phyloP scores from a whole-genome alignment of 2,329 filamentous ascomycete genomes.

The Colletotrichum godetiae region DNA sequence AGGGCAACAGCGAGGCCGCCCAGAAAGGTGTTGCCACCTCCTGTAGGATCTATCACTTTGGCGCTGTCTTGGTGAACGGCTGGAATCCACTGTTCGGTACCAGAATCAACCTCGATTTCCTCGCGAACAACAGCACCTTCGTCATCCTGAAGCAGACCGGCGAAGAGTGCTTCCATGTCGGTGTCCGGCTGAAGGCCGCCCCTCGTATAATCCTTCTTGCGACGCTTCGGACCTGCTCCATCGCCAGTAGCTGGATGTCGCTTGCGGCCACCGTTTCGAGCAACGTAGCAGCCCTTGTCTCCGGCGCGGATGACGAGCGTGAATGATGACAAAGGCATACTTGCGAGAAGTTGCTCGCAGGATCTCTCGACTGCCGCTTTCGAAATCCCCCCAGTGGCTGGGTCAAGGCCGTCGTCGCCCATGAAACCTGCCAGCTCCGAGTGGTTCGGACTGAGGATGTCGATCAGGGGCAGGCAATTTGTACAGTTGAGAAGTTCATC shows the following conservation, averaged over 20 bases:
- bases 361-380: slow-evolving; percentile 64
- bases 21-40: slow-evolving; percentile 92
- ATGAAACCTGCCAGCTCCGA: slow-evolving; percentile 90
- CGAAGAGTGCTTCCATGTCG: slow-evolving; percentile 72
- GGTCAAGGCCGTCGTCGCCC: slow-evolving; percentile 67
- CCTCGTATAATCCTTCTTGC: slow-evolving; percentile 58
- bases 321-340: slow-evolving; percentile 73
- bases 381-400: slow-evolving; percentile 65
- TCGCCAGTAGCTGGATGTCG: slow-evolving; percentile 45
- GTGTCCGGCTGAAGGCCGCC: slow-evolving; percentile 69
- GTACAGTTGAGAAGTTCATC: slow-evolving; percentile 74
- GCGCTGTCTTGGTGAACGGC: slow-evolving; percentile 71
- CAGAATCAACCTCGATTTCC: slow-evolving; percentile 71
- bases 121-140: slow-evolving; percentile 66
- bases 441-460: slow-evolving; percentile 84
- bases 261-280: slow-evolving; percentile 66
- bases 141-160: slow-evolving; percentile 65
- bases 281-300: slow-evolving; percentile 77
- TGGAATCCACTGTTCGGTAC: slow-evolving; percentile 79
- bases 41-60: slow-evolving; percentile 89
- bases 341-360: slow-evolving; percentile 71
- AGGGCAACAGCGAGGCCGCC: slow-evolving; percentile 69
- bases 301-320: slow-evolving; percentile 78
- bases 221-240: slow-evolving; percentile 44
- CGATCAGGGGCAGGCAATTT: slow-evolving; percentile 70